phyloP scores from a whole-genome alignment of 805 yeast species.

The Clavispora asparagi region DNA sequence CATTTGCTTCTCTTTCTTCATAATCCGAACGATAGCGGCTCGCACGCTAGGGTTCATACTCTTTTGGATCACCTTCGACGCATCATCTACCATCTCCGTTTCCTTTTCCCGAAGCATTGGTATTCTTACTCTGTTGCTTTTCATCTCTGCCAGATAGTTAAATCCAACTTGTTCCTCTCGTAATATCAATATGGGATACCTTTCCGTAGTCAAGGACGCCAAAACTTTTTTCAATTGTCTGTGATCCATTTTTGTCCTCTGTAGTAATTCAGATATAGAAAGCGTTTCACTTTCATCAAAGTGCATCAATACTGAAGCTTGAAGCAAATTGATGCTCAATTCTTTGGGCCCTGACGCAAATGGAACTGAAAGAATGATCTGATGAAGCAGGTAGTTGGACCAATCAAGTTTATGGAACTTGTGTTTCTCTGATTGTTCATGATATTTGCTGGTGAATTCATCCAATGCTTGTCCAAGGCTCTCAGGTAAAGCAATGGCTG shows the following conservation, averaged over 20 bases:
- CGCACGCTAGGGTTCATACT: conserved; percentile 27
- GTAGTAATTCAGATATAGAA: conserved; percentile 17
- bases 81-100: conserved; percentile 2
- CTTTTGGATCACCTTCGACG: conserved; percentile 9
- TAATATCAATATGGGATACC: conserved; percentile 21
- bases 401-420: conserved; percentile 33
- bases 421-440: conserved; percentile 15
- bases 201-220: conserved; percentile 24
- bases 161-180: conserved; percentile 8
- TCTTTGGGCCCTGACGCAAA: conserved; percentile 30
- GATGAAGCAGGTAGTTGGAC: conserved; percentile 39
- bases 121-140: conserved; percentile 21
- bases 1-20: conserved; percentile 26
- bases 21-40: conserved; percentile 22
- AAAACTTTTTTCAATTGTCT: conserved; percentile 26
- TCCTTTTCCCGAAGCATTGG: conserved; percentile 21
- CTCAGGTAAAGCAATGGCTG: conserved; percentile 21
- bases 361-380: conserved; percentile 26
- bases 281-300: conserved; percentile 27
- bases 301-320: conserved; percentile 35
- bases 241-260: conserved; percentile 27
- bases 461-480: conserved; percentile 14
- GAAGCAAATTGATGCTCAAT: conserved; percentile 36
- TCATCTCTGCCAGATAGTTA: conserved; percentile 26
- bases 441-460: conserved; percentile 19